Base-by-base conservation (phyloP, 495 filamentous ascomycete genomes). In the Aspergillus haitiensis region DNA sequence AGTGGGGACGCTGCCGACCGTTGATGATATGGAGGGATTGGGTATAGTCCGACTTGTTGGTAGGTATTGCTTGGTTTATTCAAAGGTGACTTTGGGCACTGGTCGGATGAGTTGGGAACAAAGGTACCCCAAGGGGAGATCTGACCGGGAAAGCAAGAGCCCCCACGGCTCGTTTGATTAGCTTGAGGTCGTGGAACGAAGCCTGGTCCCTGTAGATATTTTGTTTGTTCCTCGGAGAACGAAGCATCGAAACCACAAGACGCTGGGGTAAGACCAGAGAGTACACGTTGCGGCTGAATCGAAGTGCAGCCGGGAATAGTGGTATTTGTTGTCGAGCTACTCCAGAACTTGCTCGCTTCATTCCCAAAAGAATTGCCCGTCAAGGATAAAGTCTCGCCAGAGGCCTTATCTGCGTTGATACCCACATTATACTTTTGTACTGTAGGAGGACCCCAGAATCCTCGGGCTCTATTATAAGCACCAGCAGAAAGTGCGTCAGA, bases 1-100 rank as follows among this genome's bases (percentile, higher is more conserved):
- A 98, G 83, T 5, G 89, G 81, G 32, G 91, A 90, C 37, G 91
- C 88, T 62, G 89, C 85, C 35, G 90, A 83, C 45, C 84, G 85
- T 61, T 88, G 83, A 56, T 86, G 85, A 71, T 90, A 95, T 31
- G 81, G 64, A 45, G 72, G 72, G 62, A 73, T 66, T 11, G 79
- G 72, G 67, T 84, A 86, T 56, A 83, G 61, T 40, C 80, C 81
- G 58, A 83, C 72, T 53, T 75, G 65, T 51, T 77, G 76, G 52
- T 77, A 78, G 42, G 70, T 55, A 59, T 73, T 69, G 39, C 67
- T 74, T 35, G 70, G 73, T 57, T 72, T 73, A 64, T 72, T 73
- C 7, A 63, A 48, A 0, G 78, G 66, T 44, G 74, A 72, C 66
- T 68, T 63, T 40, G 64, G 33, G 32, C 64, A 51, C 33, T 61